phyloP scores from a whole-genome alignment of 257 asterid genomes.

The Plantago major region DNA sequence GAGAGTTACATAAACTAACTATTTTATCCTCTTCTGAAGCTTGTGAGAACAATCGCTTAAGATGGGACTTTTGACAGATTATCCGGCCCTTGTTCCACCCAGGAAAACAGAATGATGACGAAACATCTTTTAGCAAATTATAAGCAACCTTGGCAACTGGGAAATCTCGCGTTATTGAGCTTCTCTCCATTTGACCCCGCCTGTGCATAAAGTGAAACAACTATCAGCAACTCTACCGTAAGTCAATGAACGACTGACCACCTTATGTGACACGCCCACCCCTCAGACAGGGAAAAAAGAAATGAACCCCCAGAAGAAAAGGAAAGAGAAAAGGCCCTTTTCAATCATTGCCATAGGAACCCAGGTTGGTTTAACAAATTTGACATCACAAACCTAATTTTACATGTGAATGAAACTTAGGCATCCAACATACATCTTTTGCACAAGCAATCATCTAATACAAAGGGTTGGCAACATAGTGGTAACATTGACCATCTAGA shows the following conservation, averaged over 20 bases:
- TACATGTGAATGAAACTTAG: not conserved
- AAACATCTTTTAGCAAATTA: constrained; percentile 68
- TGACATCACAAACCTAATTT: not conserved
- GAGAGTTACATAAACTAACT: constrained; percentile 47
- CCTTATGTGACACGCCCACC: not conserved
- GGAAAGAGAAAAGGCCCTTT: not conserved
- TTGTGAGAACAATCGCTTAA: constrained; percentile 52
- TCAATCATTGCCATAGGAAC: not conserved
- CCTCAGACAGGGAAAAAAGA: not conserved
- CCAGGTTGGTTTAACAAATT: too few relatives aligned
- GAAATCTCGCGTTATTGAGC: constrained; percentile 73
- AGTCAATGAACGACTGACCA: not conserved
- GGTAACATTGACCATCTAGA: too few relatives aligned
- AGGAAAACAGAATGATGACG: constrained; percentile 73
- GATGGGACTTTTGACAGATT: constrained; percentile 74
- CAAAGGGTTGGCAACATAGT: too few relatives aligned
- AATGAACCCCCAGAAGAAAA: constrained; percentile 1
- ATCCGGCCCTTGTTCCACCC: constrained; percentile 95
- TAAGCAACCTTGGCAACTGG: constrained; percentile 85
- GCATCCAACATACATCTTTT: not conserved
- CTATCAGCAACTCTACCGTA: not conserved
- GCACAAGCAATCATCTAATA: not conserved
- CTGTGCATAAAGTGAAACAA: constrained; percentile 36
- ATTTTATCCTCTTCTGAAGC: constrained; percentile 33
- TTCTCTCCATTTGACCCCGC: constrained; percentile 82